Conservation (phyloP, 2,329 filamentous ascomycete species). For the Aspergillus oerlinghausenensis region DNA sequence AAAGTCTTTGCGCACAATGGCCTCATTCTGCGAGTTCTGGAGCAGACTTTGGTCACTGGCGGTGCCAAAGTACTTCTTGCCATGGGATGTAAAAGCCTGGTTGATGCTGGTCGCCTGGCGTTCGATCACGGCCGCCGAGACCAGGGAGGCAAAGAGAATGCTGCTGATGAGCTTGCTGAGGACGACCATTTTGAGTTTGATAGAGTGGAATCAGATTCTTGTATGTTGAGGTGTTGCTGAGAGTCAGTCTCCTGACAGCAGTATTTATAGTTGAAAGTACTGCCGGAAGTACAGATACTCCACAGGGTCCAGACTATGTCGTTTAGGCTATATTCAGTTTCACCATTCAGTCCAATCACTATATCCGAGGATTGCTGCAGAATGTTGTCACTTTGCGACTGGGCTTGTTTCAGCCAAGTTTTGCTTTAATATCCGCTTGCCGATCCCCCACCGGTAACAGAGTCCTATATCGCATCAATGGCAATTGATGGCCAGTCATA, state of each 20-base stretch:
- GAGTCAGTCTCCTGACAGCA: not conserved
- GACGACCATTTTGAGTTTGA: constrained; percentile 3
- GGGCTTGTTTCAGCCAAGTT: not conserved
- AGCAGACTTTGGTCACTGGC: constrained; percentile 52
- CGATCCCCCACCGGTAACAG: not conserved
- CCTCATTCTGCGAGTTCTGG: constrained; percentile 57
- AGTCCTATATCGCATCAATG: not conserved
- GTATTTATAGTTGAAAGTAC: not conserved
- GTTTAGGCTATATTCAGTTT: not conserved
- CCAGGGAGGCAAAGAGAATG: constrained; percentile 5
- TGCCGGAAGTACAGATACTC: not conserved
- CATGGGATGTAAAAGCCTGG: constrained; percentile 55
- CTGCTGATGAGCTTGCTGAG: constrained; percentile 4
- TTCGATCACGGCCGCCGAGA: not conserved
- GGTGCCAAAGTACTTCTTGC: constrained; percentile 63
- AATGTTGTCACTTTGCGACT: not conserved
- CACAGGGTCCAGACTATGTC: not conserved
- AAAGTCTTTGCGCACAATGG: constrained; percentile 57
- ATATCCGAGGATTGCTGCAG: not conserved
- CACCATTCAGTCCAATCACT: not conserved
- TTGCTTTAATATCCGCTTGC: not conserved
- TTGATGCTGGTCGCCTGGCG: constrained; percentile 40
- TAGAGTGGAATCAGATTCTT: not conserved
- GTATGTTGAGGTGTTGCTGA: not conserved
- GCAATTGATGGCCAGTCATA: not conserved